phyloP scores from a whole-genome alignment of 2,329 filamentous ascomycete species.

The Ceratocystiopsis brevicomis region DNA sequence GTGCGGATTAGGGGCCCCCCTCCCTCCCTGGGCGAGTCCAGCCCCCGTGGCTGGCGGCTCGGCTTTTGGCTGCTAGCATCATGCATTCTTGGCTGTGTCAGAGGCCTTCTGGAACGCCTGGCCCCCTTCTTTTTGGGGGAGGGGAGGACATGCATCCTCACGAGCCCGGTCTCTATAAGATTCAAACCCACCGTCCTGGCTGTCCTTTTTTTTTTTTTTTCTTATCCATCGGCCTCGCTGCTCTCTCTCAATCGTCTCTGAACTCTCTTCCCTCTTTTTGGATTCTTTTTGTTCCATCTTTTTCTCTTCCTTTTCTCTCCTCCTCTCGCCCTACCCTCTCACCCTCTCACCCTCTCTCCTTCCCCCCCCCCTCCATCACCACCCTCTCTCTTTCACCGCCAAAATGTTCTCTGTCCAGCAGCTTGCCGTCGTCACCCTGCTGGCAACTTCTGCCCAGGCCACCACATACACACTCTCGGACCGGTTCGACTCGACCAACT shows the following conservation, averaged over 20 bases:
- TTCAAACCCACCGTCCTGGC: too few relatives aligned
- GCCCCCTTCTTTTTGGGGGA: conserved; percentile 4
- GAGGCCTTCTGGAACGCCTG: conserved; percentile 5
- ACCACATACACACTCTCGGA: conserved; percentile 28
- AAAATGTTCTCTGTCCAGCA: conserved; percentile 4
- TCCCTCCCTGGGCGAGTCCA: too few relatives aligned
- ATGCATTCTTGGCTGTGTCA: too few relatives aligned
- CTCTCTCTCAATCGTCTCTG: neutral
- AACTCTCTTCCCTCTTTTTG: neutral
- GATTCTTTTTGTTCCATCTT: neutral
- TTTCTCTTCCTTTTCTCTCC: neutral
- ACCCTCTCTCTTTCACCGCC: neutral
- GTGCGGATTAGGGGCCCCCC: too few relatives aligned
- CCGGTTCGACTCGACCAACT: conserved; percentile 32
- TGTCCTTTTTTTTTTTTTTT: neutral
- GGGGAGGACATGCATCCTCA: neutral
- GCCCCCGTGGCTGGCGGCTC: too few relatives aligned
- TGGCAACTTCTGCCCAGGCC: conserved; percentile 11
- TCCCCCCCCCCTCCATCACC: too few relatives aligned
- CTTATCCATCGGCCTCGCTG: neutral
- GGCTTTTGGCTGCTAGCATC: too few relatives aligned
- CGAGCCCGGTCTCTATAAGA: conserved; percentile 1
- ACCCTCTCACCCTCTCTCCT: too few relatives aligned
- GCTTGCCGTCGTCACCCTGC: conserved; percentile 1
- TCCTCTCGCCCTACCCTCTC: too few relatives aligned